Conservation (phyloP, 345 rosid species). For the Raphanus sativus region DNA sequence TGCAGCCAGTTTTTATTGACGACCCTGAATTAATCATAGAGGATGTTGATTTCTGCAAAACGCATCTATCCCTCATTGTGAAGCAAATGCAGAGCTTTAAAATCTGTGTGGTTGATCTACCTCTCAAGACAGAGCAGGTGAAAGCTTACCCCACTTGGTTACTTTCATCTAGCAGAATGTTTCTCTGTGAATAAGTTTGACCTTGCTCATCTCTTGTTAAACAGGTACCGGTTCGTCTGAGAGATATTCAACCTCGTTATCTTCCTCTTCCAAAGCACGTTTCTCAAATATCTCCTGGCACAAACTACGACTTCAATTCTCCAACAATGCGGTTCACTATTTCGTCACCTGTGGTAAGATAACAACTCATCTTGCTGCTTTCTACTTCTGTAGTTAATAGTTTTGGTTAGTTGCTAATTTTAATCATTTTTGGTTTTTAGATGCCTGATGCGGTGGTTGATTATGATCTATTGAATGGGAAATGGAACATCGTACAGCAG, state of each 20-base stretch:
- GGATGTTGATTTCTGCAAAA: conserved; percentile 88
- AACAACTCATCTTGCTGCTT: conserved; percentile 8
- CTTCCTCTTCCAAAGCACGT: conserved; percentile 83
- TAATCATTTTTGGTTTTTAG: conserved; percentile 41
- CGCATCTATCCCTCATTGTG: conserved; percentile 61
- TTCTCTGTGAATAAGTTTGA: conserved; percentile 16
- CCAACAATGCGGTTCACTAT: conserved; percentile 80
- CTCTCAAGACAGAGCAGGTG: conserved; percentile 63
- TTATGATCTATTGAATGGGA: conserved; percentile 74
- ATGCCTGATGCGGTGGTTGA: conserved; percentile 98
- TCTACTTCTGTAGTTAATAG: not conserved
- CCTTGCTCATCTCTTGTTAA: conserved; percentile 4
- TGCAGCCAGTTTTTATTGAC: conserved; percentile 63
- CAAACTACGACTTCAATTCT: conserved; percentile 81
- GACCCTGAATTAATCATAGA: conserved; percentile 57
- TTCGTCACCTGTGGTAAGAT: conserved; percentile 87
- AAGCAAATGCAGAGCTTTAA: conserved; percentile 55
- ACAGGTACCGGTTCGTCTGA: conserved; percentile 57
- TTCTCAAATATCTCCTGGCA: conserved; percentile 74
- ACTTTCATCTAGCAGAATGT: conserved; percentile 1
- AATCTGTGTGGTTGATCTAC: conserved; percentile 75
- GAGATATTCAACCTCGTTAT: conserved; percentile 64
- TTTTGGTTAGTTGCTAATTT: not conserved
- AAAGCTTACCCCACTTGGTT: conserved; percentile 11
- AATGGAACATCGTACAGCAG: conserved; percentile 90